Percentiles rank a stretch among this genome's conserved stretches.
Evolutionary conservation across 352 stramenopile genomes (phyloP).

Genomic region (Phytopythium boreale): DNA sequence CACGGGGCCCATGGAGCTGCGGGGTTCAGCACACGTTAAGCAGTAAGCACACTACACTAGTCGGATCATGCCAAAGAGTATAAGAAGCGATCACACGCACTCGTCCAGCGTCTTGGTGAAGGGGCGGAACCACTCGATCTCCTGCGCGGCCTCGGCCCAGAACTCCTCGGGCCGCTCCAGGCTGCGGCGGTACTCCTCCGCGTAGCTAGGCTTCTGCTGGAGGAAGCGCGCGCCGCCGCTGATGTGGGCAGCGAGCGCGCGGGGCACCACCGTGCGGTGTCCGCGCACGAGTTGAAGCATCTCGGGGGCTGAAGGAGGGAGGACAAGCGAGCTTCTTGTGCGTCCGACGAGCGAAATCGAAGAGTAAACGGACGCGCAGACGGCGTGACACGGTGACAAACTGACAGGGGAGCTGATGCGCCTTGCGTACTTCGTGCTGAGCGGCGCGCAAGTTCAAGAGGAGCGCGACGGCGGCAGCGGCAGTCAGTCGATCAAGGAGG

Average conservation of each 20-base stretch:
- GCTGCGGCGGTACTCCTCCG: constrained; percentile 37
- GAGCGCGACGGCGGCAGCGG: neutral
- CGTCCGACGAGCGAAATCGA: neutral
- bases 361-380: neutral
- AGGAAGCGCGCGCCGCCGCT: neutral
- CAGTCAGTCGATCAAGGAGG: neutral
- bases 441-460: neutral
- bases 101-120: constrained; percentile 41
- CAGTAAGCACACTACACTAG: neutral
- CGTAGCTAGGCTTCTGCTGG: constrained; percentile 31
- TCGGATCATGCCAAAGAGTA: neutral
- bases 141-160: constrained; percentile 45
- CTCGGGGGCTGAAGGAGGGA: neutral
- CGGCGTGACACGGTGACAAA: neutral
- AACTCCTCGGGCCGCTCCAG: constrained; percentile 43
- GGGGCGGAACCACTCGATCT: constrained; percentile 55
- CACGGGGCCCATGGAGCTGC: constrained; percentile 29
- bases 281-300: constrained; percentile 2
- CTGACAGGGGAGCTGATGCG: neutral
- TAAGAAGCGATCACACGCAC: constrained; percentile 15
- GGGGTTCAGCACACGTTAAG: neutral
- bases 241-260: neutral
- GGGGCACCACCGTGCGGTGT: neutral
- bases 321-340: neutral
- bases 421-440: neutral